Percentiles rank a stretch among this genome's conserved stretches.
phyloP scores from a whole-genome alignment of 179 eudicot genomes.

The Sideroxylon spinosum region DNA sequence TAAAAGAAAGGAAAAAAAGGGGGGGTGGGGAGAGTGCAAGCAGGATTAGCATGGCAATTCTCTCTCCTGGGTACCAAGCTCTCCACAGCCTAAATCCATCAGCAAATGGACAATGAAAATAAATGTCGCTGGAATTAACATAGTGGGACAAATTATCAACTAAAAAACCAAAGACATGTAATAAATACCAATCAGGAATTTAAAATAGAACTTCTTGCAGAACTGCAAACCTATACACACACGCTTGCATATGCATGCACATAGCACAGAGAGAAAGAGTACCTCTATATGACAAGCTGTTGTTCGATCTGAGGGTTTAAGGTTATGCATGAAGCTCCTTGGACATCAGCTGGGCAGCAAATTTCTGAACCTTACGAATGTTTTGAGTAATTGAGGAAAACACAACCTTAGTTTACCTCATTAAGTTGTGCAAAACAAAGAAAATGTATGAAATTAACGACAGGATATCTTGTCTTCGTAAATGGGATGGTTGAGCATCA shows the following conservation, averaged over 20 bases:
- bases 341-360: conserved; percentile 47
- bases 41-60: background rate
- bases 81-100: no score
- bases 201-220: background rate
- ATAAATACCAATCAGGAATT: conserved; percentile 8
- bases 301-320: background rate
- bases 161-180: conserved; percentile 1
- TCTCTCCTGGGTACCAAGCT: no score
- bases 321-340: conserved; percentile 24
- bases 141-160: background rate
- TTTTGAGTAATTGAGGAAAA: conserved; percentile 31
- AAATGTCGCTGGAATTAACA: background rate
- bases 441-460: background rate
- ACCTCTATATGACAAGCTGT: conserved; percentile 7
- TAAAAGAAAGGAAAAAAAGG: background rate
- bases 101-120: background rate
- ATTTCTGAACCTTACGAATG: conserved; percentile 49
- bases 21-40: no score
- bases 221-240: background rate
- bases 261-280: background rate
- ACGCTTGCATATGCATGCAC: background rate
- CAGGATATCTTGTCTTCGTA: conserved; percentile 82
- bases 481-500: conserved; percentile 78
- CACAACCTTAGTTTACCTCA: background rate
- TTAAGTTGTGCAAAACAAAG: background rate